phyloP scores from a whole-genome alignment of 2,329 filamentous ascomycete species.

The Pyrenophora tritici-repentis region DNA sequence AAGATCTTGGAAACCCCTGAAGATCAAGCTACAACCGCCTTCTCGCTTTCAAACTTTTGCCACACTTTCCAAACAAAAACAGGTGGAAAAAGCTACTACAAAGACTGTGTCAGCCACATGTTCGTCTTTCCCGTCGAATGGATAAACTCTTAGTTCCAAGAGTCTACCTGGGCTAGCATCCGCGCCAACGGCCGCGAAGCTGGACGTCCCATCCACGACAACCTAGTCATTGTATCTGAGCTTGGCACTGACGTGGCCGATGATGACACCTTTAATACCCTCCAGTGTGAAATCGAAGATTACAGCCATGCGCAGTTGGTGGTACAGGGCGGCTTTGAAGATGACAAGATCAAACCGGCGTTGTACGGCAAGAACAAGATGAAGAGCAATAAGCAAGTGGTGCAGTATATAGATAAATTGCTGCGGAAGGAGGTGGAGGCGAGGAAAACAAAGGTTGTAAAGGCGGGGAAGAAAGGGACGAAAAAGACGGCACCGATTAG shows the following conservation, averaged over 20 bases:
- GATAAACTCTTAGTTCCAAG: neutral
- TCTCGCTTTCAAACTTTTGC: neutral
- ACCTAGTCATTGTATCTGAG: neutral
- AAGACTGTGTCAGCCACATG: neutral
- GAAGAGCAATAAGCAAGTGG: too few relatives aligned
- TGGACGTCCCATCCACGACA: neutral
- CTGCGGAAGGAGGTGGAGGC: too few relatives aligned
- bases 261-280: neutral
- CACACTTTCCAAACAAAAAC: neutral
- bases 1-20: neutral
- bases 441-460: too few relatives aligned
- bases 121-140: neutral
- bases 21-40: neutral
- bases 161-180: neutral
- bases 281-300: neutral
- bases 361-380: neutral
- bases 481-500: too few relatives aligned
- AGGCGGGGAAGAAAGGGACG: too few relatives aligned
- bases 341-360: too few relatives aligned
- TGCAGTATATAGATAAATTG: too few relatives aligned
- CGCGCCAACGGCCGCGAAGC: neutral
- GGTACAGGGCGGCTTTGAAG: neutral
- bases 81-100: neutral
- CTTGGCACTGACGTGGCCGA: neutral
- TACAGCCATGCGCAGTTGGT: neutral